Evolutionary conservation across 2,329 filamentous ascomycete species (phyloP).

Genomic region (Fragosphaeria purpurea): DNA sequence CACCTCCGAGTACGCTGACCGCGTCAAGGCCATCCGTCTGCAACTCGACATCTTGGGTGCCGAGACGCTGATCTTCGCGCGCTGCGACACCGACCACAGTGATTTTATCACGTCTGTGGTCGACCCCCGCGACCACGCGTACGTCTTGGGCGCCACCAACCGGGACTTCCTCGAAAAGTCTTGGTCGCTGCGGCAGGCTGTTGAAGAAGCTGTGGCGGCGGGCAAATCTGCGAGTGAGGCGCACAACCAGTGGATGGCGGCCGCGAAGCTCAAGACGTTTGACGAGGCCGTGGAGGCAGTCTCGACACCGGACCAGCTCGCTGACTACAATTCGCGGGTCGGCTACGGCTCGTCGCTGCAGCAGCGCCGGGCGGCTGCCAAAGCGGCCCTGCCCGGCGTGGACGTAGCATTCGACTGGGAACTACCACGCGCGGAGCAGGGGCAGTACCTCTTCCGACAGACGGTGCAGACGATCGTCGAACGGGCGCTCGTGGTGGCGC

Average conservation of each 20-base stretch:
- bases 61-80: conserved; percentile 27
- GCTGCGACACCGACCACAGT: conserved; percentile 27
- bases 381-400: not conserved
- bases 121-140: conserved; percentile 28
- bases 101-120: conserved; percentile 29
- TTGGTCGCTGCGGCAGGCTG: conserved; percentile 9
- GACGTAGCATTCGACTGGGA: conserved; percentile 12
- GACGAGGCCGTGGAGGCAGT: conserved; percentile 12
- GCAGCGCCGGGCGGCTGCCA: not conserved
- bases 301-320: not conserved
- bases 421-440: conserved; percentile 8
- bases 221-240: conserved; percentile 17
- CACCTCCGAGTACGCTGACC: conserved; percentile 27
- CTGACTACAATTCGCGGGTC: not conserved
- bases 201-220: conserved; percentile 17
- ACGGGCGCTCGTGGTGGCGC: conserved; percentile 6
- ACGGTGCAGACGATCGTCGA: conserved; percentile 12
- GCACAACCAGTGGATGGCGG: conserved; percentile 8
- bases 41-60: conserved; percentile 30
- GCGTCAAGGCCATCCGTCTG: conserved; percentile 26
- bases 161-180: conserved; percentile 8
- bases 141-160: conserved; percentile 27
- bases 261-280: conserved; percentile 7
- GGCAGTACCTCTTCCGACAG: conserved; percentile 11
- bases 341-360: conserved; percentile 2